Conservation (phyloP, 345 rosid genomes). For the Eucalyptus camaldulensis region DNA sequence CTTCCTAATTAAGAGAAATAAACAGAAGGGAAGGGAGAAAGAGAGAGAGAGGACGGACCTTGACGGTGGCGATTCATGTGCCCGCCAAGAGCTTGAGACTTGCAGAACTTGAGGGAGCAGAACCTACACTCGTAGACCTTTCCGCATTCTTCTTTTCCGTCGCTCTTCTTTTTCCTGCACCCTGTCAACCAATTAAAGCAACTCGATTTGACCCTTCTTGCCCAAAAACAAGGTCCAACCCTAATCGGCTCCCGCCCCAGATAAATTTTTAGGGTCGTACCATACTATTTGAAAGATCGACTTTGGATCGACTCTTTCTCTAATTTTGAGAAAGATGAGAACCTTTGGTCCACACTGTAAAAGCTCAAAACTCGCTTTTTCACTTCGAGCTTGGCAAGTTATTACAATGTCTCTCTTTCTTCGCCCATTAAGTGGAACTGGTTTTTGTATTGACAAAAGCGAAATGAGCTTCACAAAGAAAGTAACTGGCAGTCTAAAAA, state of each 20-base stretch:
- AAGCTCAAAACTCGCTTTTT: neutral
- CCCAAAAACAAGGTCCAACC: constrained; percentile 11
- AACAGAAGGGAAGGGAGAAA: neutral
- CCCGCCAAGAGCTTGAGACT: constrained; percentile 99
- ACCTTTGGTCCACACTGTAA: neutral
- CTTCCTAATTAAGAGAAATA: neutral
- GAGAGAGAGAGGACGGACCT: constrained; percentile 28
- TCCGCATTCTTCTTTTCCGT: constrained; percentile 70
- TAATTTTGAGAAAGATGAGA: neutral
- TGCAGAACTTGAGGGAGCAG: constrained; percentile 99
- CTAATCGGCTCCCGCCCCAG: neutral
- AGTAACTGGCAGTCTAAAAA: neutral
- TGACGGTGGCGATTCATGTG: constrained; percentile 99
- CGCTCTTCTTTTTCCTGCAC: constrained; percentile 48
- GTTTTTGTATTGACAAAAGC: neutral
- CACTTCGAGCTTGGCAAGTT: neutral
- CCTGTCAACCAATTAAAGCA: constrained; percentile 18
- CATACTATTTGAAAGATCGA: neutral
- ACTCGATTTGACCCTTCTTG: constrained; percentile 22
- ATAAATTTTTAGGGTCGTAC: neutral
- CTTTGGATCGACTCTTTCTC: neutral
- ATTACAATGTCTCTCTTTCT: neutral
- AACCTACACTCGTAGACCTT: constrained; percentile 96
- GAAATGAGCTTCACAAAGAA: neutral
- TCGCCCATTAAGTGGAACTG: neutral